These are phyloP conservation scores for Neopestalotiopsis sp. DNA, from an alignment of 2,329 filamentous ascomycete genomes.

Conservation along the genomic window DNA sequence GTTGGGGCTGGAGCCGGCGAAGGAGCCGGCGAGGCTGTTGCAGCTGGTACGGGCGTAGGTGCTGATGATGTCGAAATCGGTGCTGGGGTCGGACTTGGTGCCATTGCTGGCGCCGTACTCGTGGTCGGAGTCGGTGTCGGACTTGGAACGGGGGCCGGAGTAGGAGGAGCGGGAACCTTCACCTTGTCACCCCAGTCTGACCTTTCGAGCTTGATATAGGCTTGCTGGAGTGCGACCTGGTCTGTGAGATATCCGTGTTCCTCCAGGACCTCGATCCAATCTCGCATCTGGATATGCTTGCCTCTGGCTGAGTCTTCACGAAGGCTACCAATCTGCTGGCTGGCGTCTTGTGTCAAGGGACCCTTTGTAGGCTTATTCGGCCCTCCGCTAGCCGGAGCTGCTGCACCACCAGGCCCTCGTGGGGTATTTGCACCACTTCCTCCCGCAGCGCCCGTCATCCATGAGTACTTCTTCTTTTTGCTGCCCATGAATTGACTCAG, in stretches of 20 bases:
- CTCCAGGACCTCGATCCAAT: conserved; percentile 81
- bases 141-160: background rate
- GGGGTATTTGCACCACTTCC: conserved; percentile 60
- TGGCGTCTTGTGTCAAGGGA: conserved; percentile 59
- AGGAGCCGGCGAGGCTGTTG: background rate
- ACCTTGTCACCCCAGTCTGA: conserved; percentile 41
- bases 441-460: conserved; percentile 65
- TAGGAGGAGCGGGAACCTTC: background rate
- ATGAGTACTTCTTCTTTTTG: conserved; percentile 74
- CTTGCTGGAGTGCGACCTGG: conserved; percentile 63
- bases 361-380: conserved; percentile 39
- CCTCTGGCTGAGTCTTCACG: conserved; percentile 81
- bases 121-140: background rate
- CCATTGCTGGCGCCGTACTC: background rate
- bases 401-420: conserved; percentile 39
- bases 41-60: background rate
- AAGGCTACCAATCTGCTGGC: conserved; percentile 73
- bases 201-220: conserved; percentile 58
- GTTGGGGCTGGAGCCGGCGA: background rate
- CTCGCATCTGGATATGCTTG: conserved; percentile 80
- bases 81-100: background rate
- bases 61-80: background rate
- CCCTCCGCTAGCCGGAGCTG: conserved; percentile 39
- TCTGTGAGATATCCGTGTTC: conserved; percentile 68
- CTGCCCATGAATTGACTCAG: conserved; percentile 73